These are phyloP conservation scores for Eimeria falciformis DNA, from an alignment of 169 alveolate species.

Conservation along the genomic window DNA sequence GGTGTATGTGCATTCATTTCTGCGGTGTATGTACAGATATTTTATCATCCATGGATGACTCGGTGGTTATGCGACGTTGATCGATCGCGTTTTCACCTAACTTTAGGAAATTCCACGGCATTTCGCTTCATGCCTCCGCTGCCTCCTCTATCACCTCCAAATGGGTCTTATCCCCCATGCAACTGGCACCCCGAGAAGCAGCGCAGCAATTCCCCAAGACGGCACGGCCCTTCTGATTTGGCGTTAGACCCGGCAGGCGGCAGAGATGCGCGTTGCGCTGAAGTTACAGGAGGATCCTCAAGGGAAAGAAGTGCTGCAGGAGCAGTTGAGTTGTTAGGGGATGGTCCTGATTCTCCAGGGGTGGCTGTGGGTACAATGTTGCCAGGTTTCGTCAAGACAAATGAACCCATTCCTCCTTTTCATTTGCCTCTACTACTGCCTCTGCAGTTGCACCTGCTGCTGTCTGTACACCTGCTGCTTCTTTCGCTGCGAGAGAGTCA, in stretches of 20 bases:
- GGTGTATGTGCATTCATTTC: neutral
- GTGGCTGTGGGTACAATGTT: neutral
- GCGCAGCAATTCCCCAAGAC: neutral
- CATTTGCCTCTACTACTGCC: slow-evolving; percentile 67
- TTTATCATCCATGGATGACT: slow-evolving; percentile 59
- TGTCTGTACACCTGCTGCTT: slow-evolving; percentile 29
- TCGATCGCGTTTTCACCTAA: neutral
- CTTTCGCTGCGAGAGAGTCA: slow-evolving; percentile 49
- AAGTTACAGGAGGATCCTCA: too few species aligned
- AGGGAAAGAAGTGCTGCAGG: neutral
- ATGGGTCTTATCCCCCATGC: neutral
- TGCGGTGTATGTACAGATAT: neutral
- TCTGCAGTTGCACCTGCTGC: slow-evolving; percentile 64
- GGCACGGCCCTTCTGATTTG: neutral
- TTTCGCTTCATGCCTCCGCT: slow-evolving; percentile 62
- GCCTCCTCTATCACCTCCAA: neutral
- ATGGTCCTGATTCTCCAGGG: neutral
- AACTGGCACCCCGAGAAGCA: neutral
- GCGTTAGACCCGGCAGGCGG: neutral
- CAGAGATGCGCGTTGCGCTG: too few species aligned
- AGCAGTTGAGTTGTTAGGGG: neutral
- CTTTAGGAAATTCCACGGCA: neutral
- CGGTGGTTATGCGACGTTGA: slow-evolving; percentile 56
- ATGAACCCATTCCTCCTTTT: slow-evolving; percentile 42
- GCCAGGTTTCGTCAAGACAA: neutral